Percentiles rank a stretch among this genome's conserved stretches.
phyloP scores from a whole-genome alignment of 192 early-diverging fungal species.

The Geranomyces michiganensis region DNA sequence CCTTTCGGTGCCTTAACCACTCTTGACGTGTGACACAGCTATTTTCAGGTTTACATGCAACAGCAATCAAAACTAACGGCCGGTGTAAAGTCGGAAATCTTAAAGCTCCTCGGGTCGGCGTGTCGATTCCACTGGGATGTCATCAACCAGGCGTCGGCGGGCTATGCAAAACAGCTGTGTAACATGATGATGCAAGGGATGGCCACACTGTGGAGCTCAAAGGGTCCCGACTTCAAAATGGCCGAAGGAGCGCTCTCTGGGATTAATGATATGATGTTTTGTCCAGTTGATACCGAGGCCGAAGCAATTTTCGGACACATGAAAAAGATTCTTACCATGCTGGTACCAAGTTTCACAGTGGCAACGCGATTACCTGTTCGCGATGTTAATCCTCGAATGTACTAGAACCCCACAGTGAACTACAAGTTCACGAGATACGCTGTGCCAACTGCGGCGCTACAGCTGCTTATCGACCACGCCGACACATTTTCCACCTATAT shows the following conservation, averaged over 20 bases:
- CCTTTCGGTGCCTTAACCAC: not conserved
- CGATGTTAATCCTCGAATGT: not conserved
- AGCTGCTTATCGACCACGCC: constrained; percentile 29
- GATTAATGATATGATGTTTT: constrained; percentile 35
- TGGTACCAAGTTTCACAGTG: constrained; percentile 16
- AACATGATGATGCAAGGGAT: constrained; percentile 13
- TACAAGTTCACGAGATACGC: constrained; percentile 6
- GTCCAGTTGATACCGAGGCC: not conserved
- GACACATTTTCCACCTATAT: not conserved
- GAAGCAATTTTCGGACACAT: constrained; percentile 1
- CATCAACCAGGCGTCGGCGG: constrained; percentile 10
- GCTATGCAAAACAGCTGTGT: constrained; percentile 12
- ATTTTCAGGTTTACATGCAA: constrained; percentile 35
- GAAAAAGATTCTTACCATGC: constrained; percentile 16
- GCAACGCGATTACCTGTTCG: not conserved
- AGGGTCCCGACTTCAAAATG: constrained; percentile 35
- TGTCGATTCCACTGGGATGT: constrained; percentile 21
- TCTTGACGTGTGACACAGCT: constrained; percentile 11
- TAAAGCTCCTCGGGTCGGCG: constrained; percentile 36
- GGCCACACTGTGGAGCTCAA: constrained; percentile 14
- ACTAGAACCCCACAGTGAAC: constrained; percentile 23
- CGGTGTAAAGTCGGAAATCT: constrained; percentile 41
- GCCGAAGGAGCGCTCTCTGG: constrained; percentile 42
- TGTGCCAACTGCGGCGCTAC: constrained; percentile 17
- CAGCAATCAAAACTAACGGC: constrained; percentile 37